Conservation (phyloP, 352 stramenopile species). For the Phytophthora hybrid region DNA sequence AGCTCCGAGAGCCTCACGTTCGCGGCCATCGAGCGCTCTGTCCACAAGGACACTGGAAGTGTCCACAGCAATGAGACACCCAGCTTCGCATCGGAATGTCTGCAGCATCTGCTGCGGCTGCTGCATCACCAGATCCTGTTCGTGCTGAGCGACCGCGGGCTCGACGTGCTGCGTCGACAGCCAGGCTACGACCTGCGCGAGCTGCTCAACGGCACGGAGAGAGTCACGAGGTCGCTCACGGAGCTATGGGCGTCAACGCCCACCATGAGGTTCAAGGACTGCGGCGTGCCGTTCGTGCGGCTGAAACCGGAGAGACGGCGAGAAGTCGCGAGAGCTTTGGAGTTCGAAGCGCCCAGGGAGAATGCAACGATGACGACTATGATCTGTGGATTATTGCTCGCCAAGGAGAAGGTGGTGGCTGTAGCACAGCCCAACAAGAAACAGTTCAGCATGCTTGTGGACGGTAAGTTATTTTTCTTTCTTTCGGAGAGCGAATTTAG, state of each 20-base stretch:
- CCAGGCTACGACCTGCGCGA: conserved; percentile 79
- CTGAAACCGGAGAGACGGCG: conserved; percentile 50
- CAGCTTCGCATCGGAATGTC: conserved; percentile 42
- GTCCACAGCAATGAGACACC: conserved; percentile 8
- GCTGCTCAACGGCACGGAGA: conserved; percentile 69
- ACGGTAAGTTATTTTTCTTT: conserved; percentile 45
- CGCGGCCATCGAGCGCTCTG: conserved; percentile 51
- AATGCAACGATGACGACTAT: conserved; percentile 30
- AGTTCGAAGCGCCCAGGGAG: conserved; percentile 44
- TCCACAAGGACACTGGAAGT: conserved; percentile 5
- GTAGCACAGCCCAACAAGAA: conserved; percentile 65
- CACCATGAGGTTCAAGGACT: conserved; percentile 50
- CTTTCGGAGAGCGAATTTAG: background rate
- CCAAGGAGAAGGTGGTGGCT: conserved; percentile 58
- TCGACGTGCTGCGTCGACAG: conserved; percentile 67
- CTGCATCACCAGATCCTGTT: conserved; percentile 72
- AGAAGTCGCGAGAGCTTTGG: conserved; percentile 57
- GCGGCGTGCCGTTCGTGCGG: conserved; percentile 61
- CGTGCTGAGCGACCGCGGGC: conserved; percentile 63
- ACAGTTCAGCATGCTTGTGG: conserved; percentile 71
- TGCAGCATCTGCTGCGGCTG: conserved; percentile 55
- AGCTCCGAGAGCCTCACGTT: conserved; percentile 63
- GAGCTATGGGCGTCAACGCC: conserved; percentile 52
- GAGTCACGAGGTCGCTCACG: conserved; percentile 51
- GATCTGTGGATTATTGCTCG: conserved; percentile 70